These are phyloP conservation scores for Claviceps sorghi DNA, from an alignment of 2,329 filamentous ascomycete species.

Conservation along the genomic window DNA sequence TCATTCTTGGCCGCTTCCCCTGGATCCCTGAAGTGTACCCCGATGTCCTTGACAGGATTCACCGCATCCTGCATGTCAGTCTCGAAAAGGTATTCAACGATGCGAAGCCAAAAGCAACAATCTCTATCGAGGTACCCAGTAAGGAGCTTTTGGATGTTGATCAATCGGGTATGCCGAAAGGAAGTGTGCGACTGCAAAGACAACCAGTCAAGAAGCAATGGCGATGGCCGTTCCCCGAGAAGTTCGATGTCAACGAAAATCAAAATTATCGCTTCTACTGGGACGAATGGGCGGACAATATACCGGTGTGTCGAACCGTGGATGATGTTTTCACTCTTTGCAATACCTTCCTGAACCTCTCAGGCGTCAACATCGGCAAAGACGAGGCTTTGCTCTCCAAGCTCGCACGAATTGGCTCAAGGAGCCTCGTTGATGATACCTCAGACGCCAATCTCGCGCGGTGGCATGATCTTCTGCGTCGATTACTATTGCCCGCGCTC, in stretches of 20 bases:
- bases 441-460: slow-evolving; percentile 57
- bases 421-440: slow-evolving; percentile 55
- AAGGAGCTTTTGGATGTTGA: slow-evolving; percentile 39
- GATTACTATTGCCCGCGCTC: slow-evolving; percentile 73
- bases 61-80: slow-evolving; percentile 73
- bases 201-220: slow-evolving; percentile 51
- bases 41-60: slow-evolving; percentile 64
- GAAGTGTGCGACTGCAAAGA: slow-evolving; percentile 46
- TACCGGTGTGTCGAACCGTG: slow-evolving; percentile 78
- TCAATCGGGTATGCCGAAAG: slow-evolving; percentile 54
- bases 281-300: slow-evolving; percentile 90
- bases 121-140: slow-evolving; percentile 22
- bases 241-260: slow-evolving; percentile 58
- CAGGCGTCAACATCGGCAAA: slow-evolving; percentile 79
- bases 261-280: slow-evolving; percentile 88
- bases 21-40: slow-evolving; percentile 81
- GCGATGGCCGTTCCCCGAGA: slow-evolving; percentile 75
- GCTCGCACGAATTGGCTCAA: slow-evolving; percentile 68
- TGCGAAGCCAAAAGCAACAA: slow-evolving; percentile 22
- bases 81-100: slow-evolving; percentile 56
- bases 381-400: slow-evolving; percentile 68
- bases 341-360: slow-evolving; percentile 67
- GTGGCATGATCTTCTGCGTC: slow-evolving; percentile 74
- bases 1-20: slow-evolving; percentile 79
- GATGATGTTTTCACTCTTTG: slow-evolving; percentile 86